These are phyloP conservation scores for Fusarium zealandicum DNA, from an alignment of 2,329 filamentous ascomycete species.

Conservation along the genomic window DNA sequence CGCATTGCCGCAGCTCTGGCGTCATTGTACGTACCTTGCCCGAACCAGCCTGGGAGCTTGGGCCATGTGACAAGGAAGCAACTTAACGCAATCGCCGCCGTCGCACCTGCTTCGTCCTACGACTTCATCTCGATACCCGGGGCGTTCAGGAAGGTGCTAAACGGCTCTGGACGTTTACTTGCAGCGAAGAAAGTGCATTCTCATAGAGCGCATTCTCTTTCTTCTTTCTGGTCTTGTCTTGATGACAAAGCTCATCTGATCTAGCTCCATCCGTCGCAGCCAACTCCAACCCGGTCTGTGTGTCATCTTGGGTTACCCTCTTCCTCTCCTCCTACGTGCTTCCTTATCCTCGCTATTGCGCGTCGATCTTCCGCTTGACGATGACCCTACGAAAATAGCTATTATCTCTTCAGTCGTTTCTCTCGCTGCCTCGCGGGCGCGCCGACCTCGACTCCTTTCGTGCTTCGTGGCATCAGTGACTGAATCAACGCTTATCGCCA, in stretches of 20 bases:
- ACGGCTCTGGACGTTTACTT: neutral
- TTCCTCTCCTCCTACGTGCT: constrained; percentile 20
- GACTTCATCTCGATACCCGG: constrained; percentile 13
- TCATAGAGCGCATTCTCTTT: constrained; percentile 16
- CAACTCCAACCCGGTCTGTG: constrained; percentile 20
- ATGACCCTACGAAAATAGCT: constrained; percentile 27
- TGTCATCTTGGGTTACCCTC: constrained; percentile 19
- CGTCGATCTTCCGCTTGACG: constrained; percentile 4
- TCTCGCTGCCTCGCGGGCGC: constrained; percentile 3
- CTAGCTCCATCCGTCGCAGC: constrained; percentile 7
- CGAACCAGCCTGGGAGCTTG: constrained; percentile 30
- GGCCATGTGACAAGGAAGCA: constrained; percentile 36
- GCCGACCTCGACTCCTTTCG: constrained; percentile 15
- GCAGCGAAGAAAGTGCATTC: constrained; percentile 18
- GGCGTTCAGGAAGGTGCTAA: constrained; percentile 7
- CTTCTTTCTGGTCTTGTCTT: constrained; percentile 1
- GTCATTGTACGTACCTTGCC: constrained; percentile 31
- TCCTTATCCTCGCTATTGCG: constrained; percentile 13
- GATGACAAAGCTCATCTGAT: constrained; percentile 24
- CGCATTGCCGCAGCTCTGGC: constrained; percentile 26
- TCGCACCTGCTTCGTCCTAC: constrained; percentile 26
- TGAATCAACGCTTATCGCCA: constrained; percentile 7
- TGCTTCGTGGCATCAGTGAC: constrained; percentile 12
- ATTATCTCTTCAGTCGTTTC: constrained; percentile 2
- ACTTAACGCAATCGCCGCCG: constrained; percentile 12